phyloP scores from a whole-genome alignment of 768 basidiomycete species.

The Paxillus rubicundulus region DNA sequence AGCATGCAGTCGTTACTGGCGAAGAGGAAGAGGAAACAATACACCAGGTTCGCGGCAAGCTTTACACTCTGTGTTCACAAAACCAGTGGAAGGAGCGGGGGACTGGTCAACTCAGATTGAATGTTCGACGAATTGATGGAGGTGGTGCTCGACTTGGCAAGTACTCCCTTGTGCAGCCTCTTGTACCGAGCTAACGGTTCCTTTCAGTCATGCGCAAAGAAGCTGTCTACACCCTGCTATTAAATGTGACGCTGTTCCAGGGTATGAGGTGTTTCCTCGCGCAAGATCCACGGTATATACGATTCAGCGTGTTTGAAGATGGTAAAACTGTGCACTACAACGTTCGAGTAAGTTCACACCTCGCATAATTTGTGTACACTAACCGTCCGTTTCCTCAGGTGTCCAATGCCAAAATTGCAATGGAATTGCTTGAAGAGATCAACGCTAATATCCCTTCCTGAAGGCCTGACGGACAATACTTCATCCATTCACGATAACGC shows the following conservation, averaged over 20 bases:
- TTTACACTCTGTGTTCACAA: slow-evolving; percentile 57
- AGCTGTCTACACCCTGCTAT: slow-evolving; percentile 69
- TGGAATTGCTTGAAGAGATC: slow-evolving; percentile 60
- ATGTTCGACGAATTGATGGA: slow-evolving; percentile 62
- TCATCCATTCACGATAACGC: slow-evolving; percentile 14
- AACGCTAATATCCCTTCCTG: slow-evolving; percentile 41
- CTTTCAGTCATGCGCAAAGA: slow-evolving; percentile 80
- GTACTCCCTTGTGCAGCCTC: not conserved
- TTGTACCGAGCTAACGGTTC: slow-evolving; percentile 5
- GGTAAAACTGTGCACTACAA: slow-evolving; percentile 68
- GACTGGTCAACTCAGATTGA: slow-evolving; percentile 66
- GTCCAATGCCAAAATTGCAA: slow-evolving; percentile 66
- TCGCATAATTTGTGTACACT: slow-evolving; percentile 3
- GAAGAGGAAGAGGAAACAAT: slow-evolving; percentile 82
- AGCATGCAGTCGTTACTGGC: slow-evolving; percentile 59
- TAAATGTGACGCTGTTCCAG: slow-evolving; percentile 73
- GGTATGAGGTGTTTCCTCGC: slow-evolving; percentile 74
- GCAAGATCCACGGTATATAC: slow-evolving; percentile 76
- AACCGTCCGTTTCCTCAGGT: slow-evolving; percentile 40
- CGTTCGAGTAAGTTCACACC: slow-evolving; percentile 52
- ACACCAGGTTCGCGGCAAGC: slow-evolving; percentile 74
- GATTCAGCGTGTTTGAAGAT: slow-evolving; percentile 70
- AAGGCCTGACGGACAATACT: slow-evolving; percentile 22
- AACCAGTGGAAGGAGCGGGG: slow-evolving; percentile 78
- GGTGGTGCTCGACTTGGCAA: slow-evolving; percentile 66